phyloP scores from a whole-genome alignment of 768 basidiomycete genomes.

The Phanerochaete sordida region DNA sequence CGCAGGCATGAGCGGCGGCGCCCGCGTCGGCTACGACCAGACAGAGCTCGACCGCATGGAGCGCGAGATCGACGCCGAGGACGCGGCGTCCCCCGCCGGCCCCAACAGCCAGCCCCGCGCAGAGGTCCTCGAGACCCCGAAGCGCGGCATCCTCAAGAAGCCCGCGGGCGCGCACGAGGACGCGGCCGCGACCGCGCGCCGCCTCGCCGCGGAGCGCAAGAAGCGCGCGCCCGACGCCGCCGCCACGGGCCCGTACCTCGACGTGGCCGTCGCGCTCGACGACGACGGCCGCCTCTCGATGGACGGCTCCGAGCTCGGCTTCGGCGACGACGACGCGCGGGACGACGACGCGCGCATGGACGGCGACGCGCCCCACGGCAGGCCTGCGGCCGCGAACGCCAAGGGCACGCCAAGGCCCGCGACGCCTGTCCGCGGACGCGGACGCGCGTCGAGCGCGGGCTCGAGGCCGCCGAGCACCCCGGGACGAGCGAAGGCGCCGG shows the following conservation, averaged over 20 bases:
- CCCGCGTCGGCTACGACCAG: conserved; percentile 21
- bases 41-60: conserved; percentile 29
- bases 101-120: neutral
- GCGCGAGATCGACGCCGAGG: conserved; percentile 23
- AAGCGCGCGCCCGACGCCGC: neutral
- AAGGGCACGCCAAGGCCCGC: neutral
- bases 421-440: neutral
- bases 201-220: conserved; percentile 5
- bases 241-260: conserved; percentile 5
- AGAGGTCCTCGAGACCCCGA: conserved; percentile 1
- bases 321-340: neutral
- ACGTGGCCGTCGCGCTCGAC: conserved; percentile 18
- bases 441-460: neutral
- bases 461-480: neutral
- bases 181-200: neutral
- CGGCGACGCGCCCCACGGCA: neutral
- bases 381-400: neutral
- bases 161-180: neutral
- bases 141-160: conserved; percentile 6
- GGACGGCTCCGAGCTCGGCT: conserved; percentile 1
- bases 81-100: neutral
- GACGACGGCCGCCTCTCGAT: conserved; percentile 14
- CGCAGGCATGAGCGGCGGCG: conserved; percentile 5
- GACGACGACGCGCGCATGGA: neutral
- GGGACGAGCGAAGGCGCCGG: neutral